Evolutionary conservation across 192 early-diverging fungal species (phyloP), one percentile per base, ranked within the genome.

Genomic region (Coemansia sp.): DNA sequence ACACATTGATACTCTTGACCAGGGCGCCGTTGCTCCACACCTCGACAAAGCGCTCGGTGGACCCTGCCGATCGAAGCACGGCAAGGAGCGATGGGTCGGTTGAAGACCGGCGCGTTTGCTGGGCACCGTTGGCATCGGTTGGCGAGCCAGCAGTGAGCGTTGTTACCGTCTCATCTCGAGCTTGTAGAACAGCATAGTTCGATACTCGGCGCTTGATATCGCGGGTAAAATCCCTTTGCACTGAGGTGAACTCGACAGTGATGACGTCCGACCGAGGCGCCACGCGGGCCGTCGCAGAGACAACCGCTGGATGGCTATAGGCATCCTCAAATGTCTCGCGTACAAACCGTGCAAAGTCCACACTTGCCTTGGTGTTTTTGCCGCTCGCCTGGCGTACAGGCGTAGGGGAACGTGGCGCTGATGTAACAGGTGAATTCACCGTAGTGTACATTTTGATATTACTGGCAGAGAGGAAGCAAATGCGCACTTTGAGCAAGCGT

Each of bases 1-100:
- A 86, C n/a, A 92, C 89, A 37, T 92, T 88, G 46, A 90, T 74
- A n/a, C 75, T 71, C 59, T 79, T 84, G 19, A 71, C 59, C 33
- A 93, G 75, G 9, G 64, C 61, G n/a, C 84, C 86, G 10, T 81
- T 69, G 31, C 72, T 63, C 87, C 86, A 88, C 29, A 89, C 78
- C 78, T 90, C 88, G 16, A 89, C 89, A 68, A 85, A 87, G 57
- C 77, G 78, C 66, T 77, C 63, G 10, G 13, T 19, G 24, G 59
- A 19, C 39, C 19, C 67, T n/a, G 46, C 56, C n/a, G 62, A 67
- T 45, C 87, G 80, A 61, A 64, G 74, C 56, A 76, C 86, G 34
- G 57, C 86, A 66, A 60, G 78, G 37, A 71, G 70, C 59, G 29
- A 75, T 45, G 71, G 63, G 50, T 62, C 80, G 31, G 42, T 78